phyloP scores from a whole-genome alignment of 345 rosid species.

The Anastatica hierochuntica region DNA sequence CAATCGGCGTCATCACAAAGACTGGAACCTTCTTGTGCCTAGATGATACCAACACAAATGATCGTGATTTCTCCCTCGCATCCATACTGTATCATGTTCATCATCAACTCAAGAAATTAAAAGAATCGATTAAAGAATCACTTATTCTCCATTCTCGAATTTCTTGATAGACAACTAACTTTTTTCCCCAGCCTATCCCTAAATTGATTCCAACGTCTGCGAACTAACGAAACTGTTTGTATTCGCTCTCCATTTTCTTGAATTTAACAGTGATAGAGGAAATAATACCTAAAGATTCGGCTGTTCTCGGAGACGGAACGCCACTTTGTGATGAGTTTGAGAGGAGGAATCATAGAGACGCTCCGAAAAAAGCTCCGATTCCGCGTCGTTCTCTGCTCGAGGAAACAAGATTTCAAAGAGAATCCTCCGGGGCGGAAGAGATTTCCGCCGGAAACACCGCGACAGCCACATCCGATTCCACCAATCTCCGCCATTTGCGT shows the following conservation, averaged over 20 bases:
- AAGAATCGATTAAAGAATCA: not conserved
- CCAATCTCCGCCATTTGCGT: conserved; percentile 37
- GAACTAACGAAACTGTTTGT: conserved; percentile 1
- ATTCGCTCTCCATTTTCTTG: not conserved
- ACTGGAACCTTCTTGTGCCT: conserved; percentile 49
- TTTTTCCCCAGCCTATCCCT: not conserved
- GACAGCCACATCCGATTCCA: conserved; percentile 36
- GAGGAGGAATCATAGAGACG: conserved; percentile 37
- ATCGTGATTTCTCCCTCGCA: conserved; percentile 46
- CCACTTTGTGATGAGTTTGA: conserved; percentile 31
- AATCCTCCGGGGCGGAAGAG: conserved; percentile 22
- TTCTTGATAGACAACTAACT: not conserved
- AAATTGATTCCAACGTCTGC: conserved; percentile 1
- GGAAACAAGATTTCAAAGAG: conserved; percentile 23
- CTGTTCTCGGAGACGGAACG: conserved; percentile 30
- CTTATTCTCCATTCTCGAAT: not conserved
- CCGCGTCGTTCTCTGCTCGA: conserved; percentile 26
- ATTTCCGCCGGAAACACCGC: conserved; percentile 26
- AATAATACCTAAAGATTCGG: conserved; percentile 40
- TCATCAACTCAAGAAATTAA: not conserved
- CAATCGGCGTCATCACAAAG: conserved; percentile 51
- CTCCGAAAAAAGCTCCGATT: conserved; percentile 34
- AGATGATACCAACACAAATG: conserved; percentile 40
- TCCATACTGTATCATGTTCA: conserved; percentile 43
- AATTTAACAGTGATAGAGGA: not conserved